A percentile compares a stretch with the other conserved stretches of the same genome.
These are phyloP conservation scores for Aspergillus sp. DNA, from an alignment of 2,329 filamentous ascomycete genomes.

Conservation along the genomic window DNA sequence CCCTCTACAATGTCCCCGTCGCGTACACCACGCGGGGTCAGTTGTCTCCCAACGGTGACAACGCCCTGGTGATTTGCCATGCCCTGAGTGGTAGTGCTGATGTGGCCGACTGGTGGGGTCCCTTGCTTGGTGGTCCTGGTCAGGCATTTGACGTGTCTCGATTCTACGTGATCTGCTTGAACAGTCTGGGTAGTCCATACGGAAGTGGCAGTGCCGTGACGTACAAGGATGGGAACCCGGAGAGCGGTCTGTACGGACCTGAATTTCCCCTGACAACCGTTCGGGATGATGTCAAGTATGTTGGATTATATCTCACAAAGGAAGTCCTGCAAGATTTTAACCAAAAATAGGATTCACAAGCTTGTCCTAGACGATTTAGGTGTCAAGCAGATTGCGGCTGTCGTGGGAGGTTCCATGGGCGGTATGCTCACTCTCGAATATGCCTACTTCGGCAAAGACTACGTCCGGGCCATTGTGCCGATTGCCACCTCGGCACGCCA, in stretches of 20 bases:
- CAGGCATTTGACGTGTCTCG: conserved; percentile 50
- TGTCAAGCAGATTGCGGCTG: conserved; percentile 50
- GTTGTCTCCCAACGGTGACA: conserved; percentile 53
- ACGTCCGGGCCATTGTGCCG: conserved; percentile 50
- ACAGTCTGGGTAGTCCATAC: conserved; percentile 53
- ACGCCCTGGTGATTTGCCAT: conserved; percentile 59
- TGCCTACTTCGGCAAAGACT: conserved; percentile 66
- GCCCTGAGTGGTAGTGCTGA: conserved; percentile 52
- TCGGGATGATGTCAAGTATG: conserved; percentile 85
- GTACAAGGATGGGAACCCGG: conserved; percentile 72
- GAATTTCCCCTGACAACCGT: conserved; percentile 96
- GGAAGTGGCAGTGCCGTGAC: conserved; percentile 59
- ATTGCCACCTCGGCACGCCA: conserved; percentile 54
- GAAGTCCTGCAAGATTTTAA: conserved; percentile 2
- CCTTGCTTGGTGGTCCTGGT: conserved; percentile 48
- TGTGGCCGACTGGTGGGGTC: conserved; percentile 54
- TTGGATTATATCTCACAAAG: conserved; percentile 20
- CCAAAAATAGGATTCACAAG: conserved; percentile 45
- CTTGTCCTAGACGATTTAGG: conserved; percentile 51
- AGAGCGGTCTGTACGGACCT: conserved; percentile 77
- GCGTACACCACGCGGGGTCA: conserved; percentile 61
- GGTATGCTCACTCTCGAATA: conserved; percentile 56
- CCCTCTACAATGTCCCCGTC: conserved; percentile 67
- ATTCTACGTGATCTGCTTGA: conserved; percentile 52
- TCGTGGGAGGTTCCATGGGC: conserved; percentile 56